Evolutionary conservation across 441 rosid species (phyloP).

Genomic region (Arabidopsis lyrata): DNA sequence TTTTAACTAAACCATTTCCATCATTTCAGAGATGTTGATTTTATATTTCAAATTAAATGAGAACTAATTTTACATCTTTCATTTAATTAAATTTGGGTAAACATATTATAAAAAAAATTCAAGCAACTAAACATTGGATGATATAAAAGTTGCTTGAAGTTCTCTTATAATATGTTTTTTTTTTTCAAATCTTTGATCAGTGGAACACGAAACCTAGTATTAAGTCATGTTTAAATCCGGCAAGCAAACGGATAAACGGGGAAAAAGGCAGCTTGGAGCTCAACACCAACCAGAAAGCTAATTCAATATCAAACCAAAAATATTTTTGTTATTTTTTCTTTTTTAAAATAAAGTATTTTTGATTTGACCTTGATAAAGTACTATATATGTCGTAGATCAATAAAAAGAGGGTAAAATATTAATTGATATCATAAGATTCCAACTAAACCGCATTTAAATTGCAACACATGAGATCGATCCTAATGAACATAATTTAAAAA

Average conservation of each 20-base stretch:
- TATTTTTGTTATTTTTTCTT: not conserved
- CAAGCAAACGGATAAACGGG: constrained; percentile 66
- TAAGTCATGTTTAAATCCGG: constrained; percentile 64
- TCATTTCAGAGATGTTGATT: constrained; percentile 4
- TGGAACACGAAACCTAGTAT: constrained; percentile 65
- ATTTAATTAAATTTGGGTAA: no score
- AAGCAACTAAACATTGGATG: no score
- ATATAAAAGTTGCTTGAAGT: constrained; percentile 25
- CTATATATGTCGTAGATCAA: constrained; percentile 4
- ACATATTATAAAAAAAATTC: no score
- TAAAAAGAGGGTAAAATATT: not conserved
- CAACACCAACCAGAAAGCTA: constrained; percentile 75
- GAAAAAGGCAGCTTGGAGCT: constrained; percentile 81
- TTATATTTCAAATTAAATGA: not conserved
- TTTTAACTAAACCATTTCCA: constrained; percentile 2
- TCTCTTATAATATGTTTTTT: not conserved
- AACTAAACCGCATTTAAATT: constrained; percentile 5
- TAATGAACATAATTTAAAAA: constrained; percentile 20
- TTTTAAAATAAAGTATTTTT: not conserved
- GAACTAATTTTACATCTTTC: constrained; percentile 4
- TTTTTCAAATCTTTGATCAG: constrained; percentile 54
- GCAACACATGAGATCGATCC: constrained; percentile 7
- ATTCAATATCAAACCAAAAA: constrained; percentile 48
- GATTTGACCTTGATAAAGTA: constrained; percentile 29
- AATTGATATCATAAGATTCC: not conserved